These are phyloP conservation scores for Daldinia decipiens DNA, from an alignment of 495 filamentous ascomycete species.

Conservation along the genomic window DNA sequence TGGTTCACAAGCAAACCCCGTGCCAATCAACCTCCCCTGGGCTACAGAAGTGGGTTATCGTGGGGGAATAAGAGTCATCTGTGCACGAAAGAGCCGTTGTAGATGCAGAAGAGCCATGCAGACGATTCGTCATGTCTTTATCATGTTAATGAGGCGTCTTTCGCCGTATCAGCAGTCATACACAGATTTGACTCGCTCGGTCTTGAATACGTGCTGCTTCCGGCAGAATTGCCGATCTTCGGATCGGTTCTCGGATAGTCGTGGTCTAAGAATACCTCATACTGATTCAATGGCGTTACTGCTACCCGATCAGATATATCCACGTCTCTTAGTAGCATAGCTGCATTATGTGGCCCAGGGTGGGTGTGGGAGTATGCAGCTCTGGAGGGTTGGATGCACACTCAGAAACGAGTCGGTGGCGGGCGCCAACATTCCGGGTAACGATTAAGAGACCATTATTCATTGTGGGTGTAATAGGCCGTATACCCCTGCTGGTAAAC, in stretches of 20 bases:
- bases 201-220: constrained; percentile 19
- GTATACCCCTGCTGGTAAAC: constrained; percentile 36
- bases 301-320: constrained; percentile 29
- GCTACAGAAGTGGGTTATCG: constrained; percentile 37
- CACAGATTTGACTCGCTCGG: background rate
- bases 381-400: constrained; percentile 38
- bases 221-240: constrained; percentile 34
- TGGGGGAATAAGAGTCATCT: constrained; percentile 38
- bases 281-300: constrained; percentile 31
- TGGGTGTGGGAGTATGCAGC: constrained; percentile 27
- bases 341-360: constrained; percentile 29
- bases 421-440: constrained; percentile 27
- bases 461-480: constrained; percentile 29
- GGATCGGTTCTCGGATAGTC: constrained; percentile 37
- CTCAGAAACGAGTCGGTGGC: constrained; percentile 20
- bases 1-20: constrained; percentile 26
- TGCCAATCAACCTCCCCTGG: constrained; percentile 37
- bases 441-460: constrained; percentile 22
- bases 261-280: constrained; percentile 23
- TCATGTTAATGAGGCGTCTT: constrained; percentile 3
- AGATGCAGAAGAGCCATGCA: constrained; percentile 14
- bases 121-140: constrained; percentile 28
- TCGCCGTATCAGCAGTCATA: constrained; percentile 13
- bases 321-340: constrained; percentile 24
- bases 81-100: constrained; percentile 13